Evolutionary conservation across 192 early-diverging fungal genomes (phyloP).

Genomic region (Physocladia obscura): DNA sequence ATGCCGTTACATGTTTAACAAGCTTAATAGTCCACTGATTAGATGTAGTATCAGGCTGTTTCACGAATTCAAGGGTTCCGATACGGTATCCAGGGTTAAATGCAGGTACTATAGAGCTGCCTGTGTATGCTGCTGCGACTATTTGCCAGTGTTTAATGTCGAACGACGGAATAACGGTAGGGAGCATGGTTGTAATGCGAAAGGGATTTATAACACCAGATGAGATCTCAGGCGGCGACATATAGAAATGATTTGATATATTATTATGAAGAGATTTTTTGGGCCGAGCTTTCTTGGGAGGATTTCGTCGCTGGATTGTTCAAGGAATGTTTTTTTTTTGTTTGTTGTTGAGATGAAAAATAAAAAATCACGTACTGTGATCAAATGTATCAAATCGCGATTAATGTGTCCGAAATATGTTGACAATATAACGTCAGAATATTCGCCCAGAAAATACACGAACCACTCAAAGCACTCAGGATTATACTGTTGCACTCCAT

Average conservation of each 20-base stretch:
- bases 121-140: constrained; percentile 34
- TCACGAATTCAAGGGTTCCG: constrained; percentile 33
- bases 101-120: constrained; percentile 47
- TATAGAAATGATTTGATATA: neutral
- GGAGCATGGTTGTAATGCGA: constrained; percentile 31
- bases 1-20: constrained; percentile 24
- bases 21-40: neutral
- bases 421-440: constrained; percentile 44
- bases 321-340: neutral
- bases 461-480: constrained; percentile 37
- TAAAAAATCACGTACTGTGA: constrained; percentile 6
- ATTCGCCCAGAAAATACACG: constrained; percentile 44
- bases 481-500: constrained; percentile 26
- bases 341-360: neutral
- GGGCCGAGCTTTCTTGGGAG: neutral
- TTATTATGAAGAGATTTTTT: neutral
- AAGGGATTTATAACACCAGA: constrained; percentile 32
- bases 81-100: constrained; percentile 45
- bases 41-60: neutral
- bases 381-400: constrained; percentile 36
- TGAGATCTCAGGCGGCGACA: neutral
- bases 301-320: neutral
- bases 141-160: constrained; percentile 23
- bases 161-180: constrained; percentile 18
- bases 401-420: constrained; percentile 55